Evolutionary conservation across 2,329 filamentous ascomycete species (phyloP).

Genomic region (Colletotrichum chlorophyti): DNA sequence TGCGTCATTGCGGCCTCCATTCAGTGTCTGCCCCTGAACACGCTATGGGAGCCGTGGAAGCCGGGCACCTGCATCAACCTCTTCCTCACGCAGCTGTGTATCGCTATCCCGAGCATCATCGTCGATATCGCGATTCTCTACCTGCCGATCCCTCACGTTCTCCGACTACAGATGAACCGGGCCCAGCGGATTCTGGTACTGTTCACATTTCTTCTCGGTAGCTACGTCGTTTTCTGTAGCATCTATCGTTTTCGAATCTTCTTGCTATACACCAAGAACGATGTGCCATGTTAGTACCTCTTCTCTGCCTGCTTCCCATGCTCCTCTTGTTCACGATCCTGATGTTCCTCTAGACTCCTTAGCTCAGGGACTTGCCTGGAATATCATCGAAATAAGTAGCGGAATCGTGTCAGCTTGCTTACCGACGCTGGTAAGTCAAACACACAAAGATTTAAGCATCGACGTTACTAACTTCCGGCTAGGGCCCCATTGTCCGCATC

Average conservation of each 20-base stretch:
- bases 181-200: constrained; percentile 14
- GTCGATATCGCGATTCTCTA: constrained; percentile 25
- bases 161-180: constrained; percentile 21
- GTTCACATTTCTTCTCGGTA: constrained; percentile 21
- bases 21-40: constrained; percentile 13
- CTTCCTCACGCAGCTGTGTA: constrained; percentile 19
- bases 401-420: constrained; percentile 24
- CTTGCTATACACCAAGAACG: constrained; percentile 12
- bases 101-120: constrained; percentile 21
- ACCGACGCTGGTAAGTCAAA: constrained; percentile 10
- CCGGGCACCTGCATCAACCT: constrained; percentile 21
- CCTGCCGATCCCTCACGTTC: constrained; percentile 19
- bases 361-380: constrained; percentile 21
- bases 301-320: no score
- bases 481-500: constrained; percentile 17
- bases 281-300: constrained; percentile 17
- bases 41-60: constrained; percentile 25
- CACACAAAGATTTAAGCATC: no score
- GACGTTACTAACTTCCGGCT: background rate
- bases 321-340: no score
- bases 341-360: background rate
- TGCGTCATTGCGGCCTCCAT: constrained; percentile 21
- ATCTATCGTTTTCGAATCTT: constrained; percentile 21
- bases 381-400: constrained; percentile 24
- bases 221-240: constrained; percentile 22